Conservation (phyloP, 1,139 yeast species). For the Taphrina wiesneri region DNA sequence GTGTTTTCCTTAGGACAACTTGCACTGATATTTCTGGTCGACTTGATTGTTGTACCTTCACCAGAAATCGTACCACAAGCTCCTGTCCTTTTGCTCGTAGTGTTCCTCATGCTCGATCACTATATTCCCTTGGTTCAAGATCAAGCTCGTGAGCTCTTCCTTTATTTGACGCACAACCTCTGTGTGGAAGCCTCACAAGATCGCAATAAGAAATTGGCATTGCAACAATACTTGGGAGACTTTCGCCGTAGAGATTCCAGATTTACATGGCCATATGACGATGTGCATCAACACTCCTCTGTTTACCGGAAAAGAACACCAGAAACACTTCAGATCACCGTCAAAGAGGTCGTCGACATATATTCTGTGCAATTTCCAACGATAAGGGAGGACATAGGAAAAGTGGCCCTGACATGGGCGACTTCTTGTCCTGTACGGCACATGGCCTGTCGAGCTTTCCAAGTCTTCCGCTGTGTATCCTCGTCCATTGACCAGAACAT, state of each 20-base stretch:
- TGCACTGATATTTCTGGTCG: conserved; percentile 80
- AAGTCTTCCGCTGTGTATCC: conserved; percentile 78
- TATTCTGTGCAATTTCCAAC: conserved; percentile 53
- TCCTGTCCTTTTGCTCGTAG: conserved; percentile 78
- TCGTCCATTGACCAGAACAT: conserved; percentile 79
- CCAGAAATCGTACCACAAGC: conserved; percentile 59
- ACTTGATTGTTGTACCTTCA: conserved; percentile 62
- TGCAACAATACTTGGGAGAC: conserved; percentile 58
- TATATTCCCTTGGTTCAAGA: conserved; percentile 79
- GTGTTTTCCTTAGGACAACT: conserved; percentile 86
- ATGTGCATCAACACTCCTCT: conserved; percentile 51
- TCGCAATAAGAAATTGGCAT: conserved; percentile 53
- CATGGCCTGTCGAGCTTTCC: conserved; percentile 94
- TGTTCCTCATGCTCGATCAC: conserved; percentile 81
- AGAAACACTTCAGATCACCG: conserved; percentile 76
- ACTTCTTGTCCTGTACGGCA: conserved; percentile 97
- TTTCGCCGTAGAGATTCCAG: conserved; percentile 48
- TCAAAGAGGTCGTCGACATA: conserved; percentile 62
- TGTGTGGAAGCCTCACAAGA: conserved; percentile 47
- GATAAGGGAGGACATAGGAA: conserved; percentile 79
- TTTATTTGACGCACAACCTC: conserved; percentile 69
- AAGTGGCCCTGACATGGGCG: conserved; percentile 86
- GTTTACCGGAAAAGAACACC: conserved; percentile 81
- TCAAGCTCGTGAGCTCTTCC: conserved; percentile 74
- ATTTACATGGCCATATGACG: conserved; percentile 82